A percentile compares a stretch with the other conserved stretches of the same genome.
These are phyloP conservation scores for Leccinum subgranulosum DNA, from an alignment of 768 basidiomycete species.

Conservation along the genomic window DNA sequence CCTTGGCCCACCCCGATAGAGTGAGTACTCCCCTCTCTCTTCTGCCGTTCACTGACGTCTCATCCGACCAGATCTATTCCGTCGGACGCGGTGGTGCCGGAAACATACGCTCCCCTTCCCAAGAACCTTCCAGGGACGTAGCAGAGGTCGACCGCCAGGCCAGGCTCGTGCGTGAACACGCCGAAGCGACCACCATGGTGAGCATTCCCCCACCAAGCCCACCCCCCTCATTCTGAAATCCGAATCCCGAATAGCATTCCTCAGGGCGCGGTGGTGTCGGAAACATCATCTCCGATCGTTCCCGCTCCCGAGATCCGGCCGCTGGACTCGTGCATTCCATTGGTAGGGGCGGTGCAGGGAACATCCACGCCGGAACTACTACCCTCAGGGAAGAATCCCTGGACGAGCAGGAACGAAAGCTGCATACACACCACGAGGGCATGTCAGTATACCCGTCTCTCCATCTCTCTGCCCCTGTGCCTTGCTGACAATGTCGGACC, in stretches of 20 bases:
- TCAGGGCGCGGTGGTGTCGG: slow-evolving; percentile 65
- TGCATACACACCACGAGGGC: slow-evolving; percentile 31
- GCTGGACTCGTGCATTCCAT: slow-evolving; percentile 39
- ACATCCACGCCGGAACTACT: slow-evolving; percentile 39
- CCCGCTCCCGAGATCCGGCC: slow-evolving; percentile 42
- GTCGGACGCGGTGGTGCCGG: slow-evolving; percentile 82
- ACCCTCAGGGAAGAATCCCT: slow-evolving; percentile 15
- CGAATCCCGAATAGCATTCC: slow-evolving; percentile 41
- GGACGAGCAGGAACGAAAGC: slow-evolving; percentile 36
- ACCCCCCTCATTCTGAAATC: background rate
- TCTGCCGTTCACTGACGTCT: background rate
- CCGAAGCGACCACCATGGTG: slow-evolving; percentile 34
- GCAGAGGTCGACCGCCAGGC: slow-evolving; percentile 25
- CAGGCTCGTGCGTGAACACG: slow-evolving; percentile 21
- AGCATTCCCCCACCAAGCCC: slow-evolving; percentile 12
- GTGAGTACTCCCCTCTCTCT: slow-evolving; percentile 26
- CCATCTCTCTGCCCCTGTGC: background rate
- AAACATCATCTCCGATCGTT: slow-evolving; percentile 54
- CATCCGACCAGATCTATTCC: slow-evolving; percentile 33
- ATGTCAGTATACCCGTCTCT: slow-evolving; percentile 36
- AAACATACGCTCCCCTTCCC: slow-evolving; percentile 79
- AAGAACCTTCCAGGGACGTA: slow-evolving; percentile 38
- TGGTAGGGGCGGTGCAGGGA: slow-evolving; percentile 66
- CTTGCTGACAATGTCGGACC: background rate
- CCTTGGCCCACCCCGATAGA: slow-evolving; percentile 32